phyloP scores from a whole-genome alignment of 352 stramenopile genomes.

The Phytopythium cucurbitacearum region DNA sequence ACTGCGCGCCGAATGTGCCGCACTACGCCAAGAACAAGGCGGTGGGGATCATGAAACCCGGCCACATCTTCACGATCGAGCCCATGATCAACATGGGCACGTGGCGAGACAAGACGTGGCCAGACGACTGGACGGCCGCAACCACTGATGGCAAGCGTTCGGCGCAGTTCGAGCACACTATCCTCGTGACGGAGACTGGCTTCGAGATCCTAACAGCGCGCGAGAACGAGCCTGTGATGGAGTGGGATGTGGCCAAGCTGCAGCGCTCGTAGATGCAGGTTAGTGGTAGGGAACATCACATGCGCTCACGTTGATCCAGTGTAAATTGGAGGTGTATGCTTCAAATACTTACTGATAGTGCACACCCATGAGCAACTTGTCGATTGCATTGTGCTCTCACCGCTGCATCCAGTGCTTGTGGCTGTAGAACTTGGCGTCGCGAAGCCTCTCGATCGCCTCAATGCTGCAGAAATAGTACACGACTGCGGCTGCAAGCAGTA shows the following conservation, averaged over 20 bases:
- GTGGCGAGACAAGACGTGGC: conserved; percentile 89
- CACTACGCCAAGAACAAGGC: conserved; percentile 98
- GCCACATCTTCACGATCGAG: conserved; percentile 98
- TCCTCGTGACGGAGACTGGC: conserved; percentile 94
- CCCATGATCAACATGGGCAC: conserved; percentile 97
- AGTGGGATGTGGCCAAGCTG: conserved; percentile 68
- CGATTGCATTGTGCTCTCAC: conserved; percentile 7
- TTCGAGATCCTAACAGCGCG: conserved; percentile 94
- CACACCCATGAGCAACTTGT: not conserved
- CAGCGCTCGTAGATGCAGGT: conserved; percentile 32
- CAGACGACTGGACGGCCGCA: conserved; percentile 96
- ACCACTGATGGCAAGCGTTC: conserved; percentile 93
- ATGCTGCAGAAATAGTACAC: conserved; percentile 51
- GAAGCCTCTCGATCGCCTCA: conserved; percentile 42
- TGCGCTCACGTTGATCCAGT: not conserved
- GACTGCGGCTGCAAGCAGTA: conserved; percentile 27
- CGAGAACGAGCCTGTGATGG: conserved; percentile 71
- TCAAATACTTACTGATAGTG: not conserved
- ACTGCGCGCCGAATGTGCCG: conserved; percentile 95
- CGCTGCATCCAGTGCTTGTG: conserved; percentile 44
- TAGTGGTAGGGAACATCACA: not conserved
- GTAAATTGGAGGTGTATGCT: not conserved
- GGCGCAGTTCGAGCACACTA: conserved; percentile 96
- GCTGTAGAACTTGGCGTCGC: conserved; percentile 47
- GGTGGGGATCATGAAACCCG: conserved; percentile 92